Base-by-base conservation (phyloP, 2,329 filamentous ascomycete genomes). In the Fusarium coicis region DNA sequence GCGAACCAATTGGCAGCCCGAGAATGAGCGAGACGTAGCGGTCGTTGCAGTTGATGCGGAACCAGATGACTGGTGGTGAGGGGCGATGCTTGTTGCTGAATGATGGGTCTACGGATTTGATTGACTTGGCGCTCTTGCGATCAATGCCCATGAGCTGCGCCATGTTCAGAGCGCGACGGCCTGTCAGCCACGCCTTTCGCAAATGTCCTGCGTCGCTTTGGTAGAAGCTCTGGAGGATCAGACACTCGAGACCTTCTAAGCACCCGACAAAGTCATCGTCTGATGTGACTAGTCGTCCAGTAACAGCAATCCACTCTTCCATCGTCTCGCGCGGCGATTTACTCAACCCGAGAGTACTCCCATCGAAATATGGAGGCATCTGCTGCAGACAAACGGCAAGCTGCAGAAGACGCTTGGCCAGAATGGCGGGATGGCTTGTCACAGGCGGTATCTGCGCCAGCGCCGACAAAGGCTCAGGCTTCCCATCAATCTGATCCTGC, bases 181-280 rank as follows among this genome's bases (percentile, higher is more conserved):
- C 83, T 11, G 81, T 83, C 28, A 90, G 77, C 88, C 88, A 91
- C 5, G 87, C 82, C 49, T 87, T 86, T 28, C 87, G 84, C 5
- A 89, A 79, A 49, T 88, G 88, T 2, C 89, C 89, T 1, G 82
- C 83, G 63, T 89, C 88, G 42, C 83, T 81, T 58, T 89, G 85
- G 72, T 85, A 88, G 58, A 87, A 77, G 23, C 83, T 81, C 42
- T 87, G 81, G 0, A 90, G 77, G 28, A 85, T 75, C 1, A 90
- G 79, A 56, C 85, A 86, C 76, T 89, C 86, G 2, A 90, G 75
- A 4, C 87, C 88, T 74, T 90, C 87, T 3, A 86, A 74, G 7
- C 84, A 86, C 28, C 85, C 84, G 2, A 87, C 78, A 8, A 90
- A 79, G 43, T 88, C 85, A 49, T 90, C 86, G 42, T 88, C 85